Evolutionary conservation across 768 basidiomycete genomes (phyloP), one percentile per base, ranked within the genome.

Genomic region (Suillus clintonianus): DNA sequence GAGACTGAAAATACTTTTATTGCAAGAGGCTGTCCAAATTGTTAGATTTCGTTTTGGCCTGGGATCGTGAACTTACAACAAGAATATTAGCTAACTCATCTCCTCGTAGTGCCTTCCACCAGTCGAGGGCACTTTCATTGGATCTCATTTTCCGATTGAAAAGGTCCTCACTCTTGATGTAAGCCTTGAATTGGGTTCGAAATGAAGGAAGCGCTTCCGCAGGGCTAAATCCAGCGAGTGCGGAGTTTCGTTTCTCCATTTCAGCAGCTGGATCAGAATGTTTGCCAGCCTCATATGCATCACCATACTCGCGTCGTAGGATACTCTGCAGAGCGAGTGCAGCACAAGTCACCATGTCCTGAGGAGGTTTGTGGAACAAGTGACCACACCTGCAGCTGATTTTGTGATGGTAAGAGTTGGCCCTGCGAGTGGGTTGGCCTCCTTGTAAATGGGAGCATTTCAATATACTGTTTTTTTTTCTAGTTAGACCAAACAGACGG

Each of bases 321-420:
- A 65, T 62, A 6, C 19, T 4, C 10, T 65, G 61, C 24, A 65
- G 36, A 22, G 57, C 41, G 13, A 65, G 22, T 1, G 60, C 61
- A 32, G 58, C 45, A n/a, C 15, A 19, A 30, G 13, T 13, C 9
- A 65, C 34, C 43, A 65, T 30, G 2, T 58, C 34, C 19, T 30
- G 5, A 6, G 60, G 64, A 24, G 54, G 55, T 62, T 65, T 0
- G 27, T 37, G 24, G 41, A 8, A 39, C 24, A 19, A 10, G 15
- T 41, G 24, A 36, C 9, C 2, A 37, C 24, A 13, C 42, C 56
- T 13, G 55, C 24, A 57, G 36, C 32, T 11, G n/a, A 48, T 19
- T 45, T 50, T 3, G 24, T 45, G 34, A 63, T 59, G 11, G n/a
- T 17, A 9, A 57, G 27, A 27, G 10, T 42, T 2, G 32, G 53